Conservation (phyloP, 2,329 filamentous ascomycete species). For the Knufia fluminis region DNA sequence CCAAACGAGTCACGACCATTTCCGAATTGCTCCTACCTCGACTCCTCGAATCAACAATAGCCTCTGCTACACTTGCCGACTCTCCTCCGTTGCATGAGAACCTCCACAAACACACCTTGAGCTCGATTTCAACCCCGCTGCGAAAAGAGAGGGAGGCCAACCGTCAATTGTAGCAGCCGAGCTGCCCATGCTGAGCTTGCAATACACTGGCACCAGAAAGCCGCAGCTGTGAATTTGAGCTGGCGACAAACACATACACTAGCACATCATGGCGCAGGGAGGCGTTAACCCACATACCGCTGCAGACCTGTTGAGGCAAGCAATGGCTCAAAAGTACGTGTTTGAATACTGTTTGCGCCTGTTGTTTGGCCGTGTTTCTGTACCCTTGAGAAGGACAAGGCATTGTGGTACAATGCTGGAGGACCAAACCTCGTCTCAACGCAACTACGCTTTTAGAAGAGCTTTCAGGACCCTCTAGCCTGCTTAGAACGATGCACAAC, state of each 20-base stretch:
- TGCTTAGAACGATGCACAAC: background rate
- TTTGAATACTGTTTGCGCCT: conserved; percentile 14
- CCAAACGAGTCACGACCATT: conserved; percentile 3
- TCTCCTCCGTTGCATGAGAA: background rate
- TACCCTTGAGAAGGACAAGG: background rate
- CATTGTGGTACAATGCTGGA: background rate
- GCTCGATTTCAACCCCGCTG: background rate
- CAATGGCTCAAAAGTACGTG: conserved; percentile 50
- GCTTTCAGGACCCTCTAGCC: background rate
- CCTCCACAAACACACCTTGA: background rate
- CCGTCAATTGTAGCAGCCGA: background rate
- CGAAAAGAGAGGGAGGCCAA: background rate
- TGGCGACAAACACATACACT: too few species aligned
- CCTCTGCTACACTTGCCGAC: conserved; percentile 1
- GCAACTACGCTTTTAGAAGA: background rate
- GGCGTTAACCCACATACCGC: conserved; percentile 41
- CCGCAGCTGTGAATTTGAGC: background rate
- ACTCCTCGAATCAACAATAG: background rate
- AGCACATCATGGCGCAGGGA: conserved; percentile 21
- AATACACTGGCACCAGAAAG: background rate
- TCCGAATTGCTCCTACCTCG: background rate
- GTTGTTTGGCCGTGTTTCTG: background rate
- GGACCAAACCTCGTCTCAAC: background rate
- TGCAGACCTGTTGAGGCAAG: conserved; percentile 50
- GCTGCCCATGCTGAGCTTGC: background rate